Base-by-base conservation (phyloP, 345 rosid species). In the Salix viminalis region DNA sequence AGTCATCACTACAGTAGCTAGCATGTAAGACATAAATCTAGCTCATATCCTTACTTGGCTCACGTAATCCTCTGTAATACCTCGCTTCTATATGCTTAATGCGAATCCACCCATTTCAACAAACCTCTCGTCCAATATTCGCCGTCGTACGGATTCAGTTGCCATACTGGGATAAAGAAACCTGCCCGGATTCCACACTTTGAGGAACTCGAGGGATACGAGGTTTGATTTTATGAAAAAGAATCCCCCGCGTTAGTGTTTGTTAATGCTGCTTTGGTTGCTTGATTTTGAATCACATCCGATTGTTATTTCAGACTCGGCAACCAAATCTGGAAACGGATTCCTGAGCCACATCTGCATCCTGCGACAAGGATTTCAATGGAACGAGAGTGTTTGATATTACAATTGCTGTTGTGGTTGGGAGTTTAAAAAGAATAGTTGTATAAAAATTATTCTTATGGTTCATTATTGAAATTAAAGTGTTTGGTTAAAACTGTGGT, bases 281-380 rank as follows among this genome's bases (percentile, higher is more conserved):
- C 18, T 34, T 21, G 74, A 37, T 70, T 62, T 36, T 61, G 76
- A 72, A 71, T 81, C 74, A n/a, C 89, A 88, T 6, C 83, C 83
- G 60, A 80, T 73, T 50, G 85, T 71, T 26, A 91, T 0, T 39
- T 70, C 69, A 34, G 46, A 6, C 2, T 2, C 0, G 14, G 67
- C 18, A 39, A 60, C 1, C 8, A 88, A 60, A 3, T 50, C 76
- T 37, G 42, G 19, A 42, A 86, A 30, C 46, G 92, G 97, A 78
- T 89, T 86, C 78, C 85, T 83, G 18, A 90, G 30, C 93, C 92
- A 88, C 88, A 86, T 80, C 26, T 52, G 84, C 87, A 69, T 88
- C 89, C 93, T 87, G 84, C 74, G 81, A 26, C 8, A 41, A 72
- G 13, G 52, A 4, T 39, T 39, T 39, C 8, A 39, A 2, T 8